Evolutionary conservation across 257 asterid genomes (phyloP).

Genomic region (Craterostigma plantagineum): DNA sequence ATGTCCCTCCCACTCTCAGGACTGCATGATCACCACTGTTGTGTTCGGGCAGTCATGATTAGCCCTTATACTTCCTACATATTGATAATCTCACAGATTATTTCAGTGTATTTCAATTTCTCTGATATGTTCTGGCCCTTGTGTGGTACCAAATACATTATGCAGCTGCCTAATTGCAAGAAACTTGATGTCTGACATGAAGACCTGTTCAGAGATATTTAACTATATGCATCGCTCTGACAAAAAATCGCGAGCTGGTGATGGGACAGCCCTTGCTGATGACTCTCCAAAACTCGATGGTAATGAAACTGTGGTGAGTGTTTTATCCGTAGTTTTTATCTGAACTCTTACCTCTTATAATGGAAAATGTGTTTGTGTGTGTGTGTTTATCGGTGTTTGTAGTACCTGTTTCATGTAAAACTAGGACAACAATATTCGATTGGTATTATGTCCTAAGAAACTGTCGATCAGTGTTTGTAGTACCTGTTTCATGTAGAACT

Average conservation of each 20-base stretch:
- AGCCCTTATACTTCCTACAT: too few relatives aligned
- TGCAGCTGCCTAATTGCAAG: slow-evolving; percentile 94
- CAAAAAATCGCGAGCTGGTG: slow-evolving; percentile 32
- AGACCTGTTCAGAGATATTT: slow-evolving; percentile 68
- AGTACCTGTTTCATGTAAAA: too few relatives aligned
- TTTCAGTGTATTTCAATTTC: not conserved
- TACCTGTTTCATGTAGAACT: slow-evolving; percentile 8
- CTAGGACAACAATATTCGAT: too few relatives aligned
- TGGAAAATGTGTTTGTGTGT: slow-evolving; percentile 4
- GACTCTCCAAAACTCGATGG: slow-evolving; percentile 54
- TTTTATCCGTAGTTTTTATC: slow-evolving; percentile 7
- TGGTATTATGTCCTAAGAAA: too few relatives aligned
- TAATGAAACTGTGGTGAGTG: slow-evolving; percentile 48
- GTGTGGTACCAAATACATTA: slow-evolving; percentile 12
- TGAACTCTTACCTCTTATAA: slow-evolving; percentile 7
- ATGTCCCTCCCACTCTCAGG: too few relatives aligned
- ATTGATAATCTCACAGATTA: too few relatives aligned
- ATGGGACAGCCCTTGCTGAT: slow-evolving; percentile 30
- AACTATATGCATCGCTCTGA: slow-evolving; percentile 57
- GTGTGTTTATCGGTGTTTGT: too few relatives aligned
- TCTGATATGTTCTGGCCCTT: slow-evolving; percentile 7
- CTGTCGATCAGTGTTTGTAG: too few relatives aligned
- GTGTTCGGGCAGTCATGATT: too few relatives aligned
- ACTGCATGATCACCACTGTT: too few relatives aligned
- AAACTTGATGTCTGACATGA: slow-evolving; percentile 75